Evolutionary conservation across 2,329 filamentous ascomycete species (phyloP).

Genomic region (Zalaria sp.): DNA sequence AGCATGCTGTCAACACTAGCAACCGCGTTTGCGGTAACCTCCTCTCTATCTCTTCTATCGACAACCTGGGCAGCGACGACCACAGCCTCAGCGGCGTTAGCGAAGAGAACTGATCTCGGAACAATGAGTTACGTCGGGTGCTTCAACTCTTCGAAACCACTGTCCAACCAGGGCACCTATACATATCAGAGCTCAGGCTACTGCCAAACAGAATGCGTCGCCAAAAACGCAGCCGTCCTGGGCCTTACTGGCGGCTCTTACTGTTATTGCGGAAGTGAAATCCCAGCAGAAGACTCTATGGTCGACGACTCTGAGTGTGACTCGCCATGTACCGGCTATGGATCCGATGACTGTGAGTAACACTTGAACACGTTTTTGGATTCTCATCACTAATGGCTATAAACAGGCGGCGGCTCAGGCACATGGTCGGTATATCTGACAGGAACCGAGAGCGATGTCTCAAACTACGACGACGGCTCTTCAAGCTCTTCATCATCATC

Average conservation of each 20-base stretch:
- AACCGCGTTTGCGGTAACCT: neutral
- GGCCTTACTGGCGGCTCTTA: slow-evolving; percentile 45
- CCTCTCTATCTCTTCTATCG: neutral
- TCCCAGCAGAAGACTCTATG: slow-evolving; percentile 45
- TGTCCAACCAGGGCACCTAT: slow-evolving; percentile 34
- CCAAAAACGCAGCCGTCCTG: slow-evolving; percentile 38
- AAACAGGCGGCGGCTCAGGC: slow-evolving; percentile 42
- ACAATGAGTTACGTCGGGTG: slow-evolving; percentile 30
- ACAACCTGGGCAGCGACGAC: slow-evolving; percentile 1
- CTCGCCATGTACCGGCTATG: slow-evolving; percentile 50
- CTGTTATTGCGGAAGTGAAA: slow-evolving; percentile 60
- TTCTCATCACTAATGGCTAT: slow-evolving; percentile 17
- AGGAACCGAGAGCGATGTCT: slow-evolving; percentile 27
- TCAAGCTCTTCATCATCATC: slow-evolving; percentile 7
- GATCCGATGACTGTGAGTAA: slow-evolving; percentile 48
- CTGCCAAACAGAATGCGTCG: slow-evolving; percentile 38
- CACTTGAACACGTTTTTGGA: neutral
- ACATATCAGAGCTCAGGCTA: slow-evolving; percentile 41
- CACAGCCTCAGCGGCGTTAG: neutral
- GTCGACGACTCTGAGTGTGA: slow-evolving; percentile 48
- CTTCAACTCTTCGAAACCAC: slow-evolving; percentile 32
- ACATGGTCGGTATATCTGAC: slow-evolving; percentile 39
- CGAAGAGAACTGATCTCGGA: neutral
- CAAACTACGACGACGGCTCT: slow-evolving; percentile 14
- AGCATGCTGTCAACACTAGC: neutral